Evolutionary conservation across 768 basidiomycete genomes (phyloP).

Genomic region (Mycena rosella): DNA sequence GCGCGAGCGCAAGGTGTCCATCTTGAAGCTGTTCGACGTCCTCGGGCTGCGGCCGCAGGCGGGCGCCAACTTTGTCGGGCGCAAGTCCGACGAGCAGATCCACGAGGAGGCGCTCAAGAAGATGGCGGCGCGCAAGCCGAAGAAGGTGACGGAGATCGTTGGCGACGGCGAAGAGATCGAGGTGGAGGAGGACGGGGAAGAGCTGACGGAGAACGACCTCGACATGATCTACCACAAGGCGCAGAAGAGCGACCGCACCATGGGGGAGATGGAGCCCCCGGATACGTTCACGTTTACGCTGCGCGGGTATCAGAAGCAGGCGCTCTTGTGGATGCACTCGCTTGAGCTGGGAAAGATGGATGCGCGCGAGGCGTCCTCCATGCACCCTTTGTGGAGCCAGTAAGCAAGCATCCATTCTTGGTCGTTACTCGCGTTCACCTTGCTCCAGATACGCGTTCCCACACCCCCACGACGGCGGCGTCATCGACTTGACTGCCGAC

Average conservation of each 20-base stretch:
- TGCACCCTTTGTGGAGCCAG: constrained; percentile 98
- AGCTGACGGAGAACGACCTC: constrained; percentile 84
- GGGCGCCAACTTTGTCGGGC: constrained; percentile 53
- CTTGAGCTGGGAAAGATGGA: constrained; percentile 82
- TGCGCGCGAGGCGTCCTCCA: constrained; percentile 75
- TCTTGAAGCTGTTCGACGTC: constrained; percentile 79
- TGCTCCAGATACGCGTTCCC: constrained; percentile 79
- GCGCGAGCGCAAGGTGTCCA: constrained; percentile 81
- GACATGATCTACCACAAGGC: constrained; percentile 91
- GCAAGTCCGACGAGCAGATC: constrained; percentile 49
- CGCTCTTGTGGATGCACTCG: constrained; percentile 92
- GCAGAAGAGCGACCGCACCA: constrained; percentile 79
- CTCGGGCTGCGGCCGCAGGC: constrained; percentile 77
- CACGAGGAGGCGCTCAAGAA: constrained; percentile 58
- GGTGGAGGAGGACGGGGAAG: constrained; percentile 81
- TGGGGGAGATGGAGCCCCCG: constrained; percentile 87
- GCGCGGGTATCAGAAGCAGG: constrained; percentile 95
- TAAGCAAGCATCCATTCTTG: constrained; percentile 53
- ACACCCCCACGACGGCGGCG: constrained; percentile 61
- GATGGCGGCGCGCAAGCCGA: constrained; percentile 51
- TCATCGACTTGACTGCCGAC: constrained; percentile 86
- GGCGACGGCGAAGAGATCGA: constrained; percentile 88
- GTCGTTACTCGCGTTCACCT: constrained; percentile 18
- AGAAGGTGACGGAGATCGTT: constrained; percentile 75
- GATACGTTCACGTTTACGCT: constrained; percentile 81